Evolutionary conservation across 306 rosid genomes (phyloP).

Genomic region (Rosa chinensis): DNA sequence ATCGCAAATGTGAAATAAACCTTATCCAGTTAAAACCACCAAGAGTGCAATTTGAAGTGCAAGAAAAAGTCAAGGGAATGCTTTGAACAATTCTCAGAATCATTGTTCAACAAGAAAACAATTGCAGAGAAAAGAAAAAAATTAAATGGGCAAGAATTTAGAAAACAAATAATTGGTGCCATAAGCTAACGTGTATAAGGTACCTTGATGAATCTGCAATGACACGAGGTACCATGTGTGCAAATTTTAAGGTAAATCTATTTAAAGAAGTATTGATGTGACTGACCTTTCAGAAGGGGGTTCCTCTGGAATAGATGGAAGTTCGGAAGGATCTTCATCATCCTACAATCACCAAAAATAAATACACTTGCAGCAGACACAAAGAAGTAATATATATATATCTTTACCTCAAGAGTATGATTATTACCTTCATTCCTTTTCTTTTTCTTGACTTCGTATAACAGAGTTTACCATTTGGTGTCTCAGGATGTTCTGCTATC

Average conservation of each 20-base stretch:
- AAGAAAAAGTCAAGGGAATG: background rate
- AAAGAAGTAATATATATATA: slow-evolving; percentile 22
- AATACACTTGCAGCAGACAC: slow-evolving; percentile 14
- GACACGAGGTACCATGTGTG: background rate
- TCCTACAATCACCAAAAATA: slow-evolving; percentile 21
- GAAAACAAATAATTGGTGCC: background rate
- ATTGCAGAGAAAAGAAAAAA: background rate
- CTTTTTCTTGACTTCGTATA: slow-evolving; percentile 28
- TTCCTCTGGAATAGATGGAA: background rate
- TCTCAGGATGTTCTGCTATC: slow-evolving; percentile 19
- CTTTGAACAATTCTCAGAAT: background rate
- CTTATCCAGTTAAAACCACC: background rate
- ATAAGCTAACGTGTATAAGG: background rate
- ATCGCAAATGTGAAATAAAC: background rate
- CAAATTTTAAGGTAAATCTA: background rate
- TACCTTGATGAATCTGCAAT: background rate
- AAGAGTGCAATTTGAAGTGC: background rate
- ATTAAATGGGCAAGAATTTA: background rate
- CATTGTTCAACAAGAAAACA: background rate
- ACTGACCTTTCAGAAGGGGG: slow-evolving; percentile 13
- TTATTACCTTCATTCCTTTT: slow-evolving; percentile 27
- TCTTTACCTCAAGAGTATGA: slow-evolving; percentile 33
- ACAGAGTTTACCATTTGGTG: slow-evolving; percentile 9
- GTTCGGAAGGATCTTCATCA: background rate
- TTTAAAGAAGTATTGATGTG: background rate